Evolutionary conservation across 1,139 yeast species (phyloP), one percentile per base, ranked within the genome.

Genomic region (Lodderomyces beijingensis): DNA sequence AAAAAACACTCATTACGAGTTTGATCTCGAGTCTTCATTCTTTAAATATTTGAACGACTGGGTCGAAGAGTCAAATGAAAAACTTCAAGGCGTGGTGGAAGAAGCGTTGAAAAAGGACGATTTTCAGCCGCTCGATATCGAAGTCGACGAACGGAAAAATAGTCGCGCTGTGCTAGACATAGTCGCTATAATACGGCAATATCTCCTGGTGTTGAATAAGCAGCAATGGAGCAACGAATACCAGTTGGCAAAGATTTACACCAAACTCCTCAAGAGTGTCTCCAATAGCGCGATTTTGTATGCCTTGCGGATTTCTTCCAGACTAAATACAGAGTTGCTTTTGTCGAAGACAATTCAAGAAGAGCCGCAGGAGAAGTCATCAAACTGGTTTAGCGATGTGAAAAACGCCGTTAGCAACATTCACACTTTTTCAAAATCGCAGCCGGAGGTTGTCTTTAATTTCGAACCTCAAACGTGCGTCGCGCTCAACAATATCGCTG

Each of bases 401-500:
- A 67, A 60, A 40, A 64, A 57, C 59, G 65, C 67, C 5, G 77
- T 77, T 9, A 65, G 65, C 32, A 74, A 66, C 32, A 68, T 62
- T 25, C 69, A 58, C 36, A 41, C 45, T 33, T 47, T 45, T 25
- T 17, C 20, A 15, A 41, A 48, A 2, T 39, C 62, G n/a, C 60
- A 63, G 39, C 47, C 58, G 4, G 73, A 79, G 42, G 62, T 74
- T 16, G 76, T 88, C 0, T 81, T 71, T 50, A 70, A 76, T 36
- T 85, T 84, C 57, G 65, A 70, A 40, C 65, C 71, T 3, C 65
- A 71, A 34, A 79, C 91, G 0, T 86, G 95, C 55, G 74, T 84
- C n/a, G 80, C 83, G 15, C 62, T 87, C 35, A 85, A 85, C 52
- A 78, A 87, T 46, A 51, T 87, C 13, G 77, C 80, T 5, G 73